Base-by-base conservation (phyloP, 2,329 filamentous ascomycete species). In the Fusarium irregulare region DNA sequence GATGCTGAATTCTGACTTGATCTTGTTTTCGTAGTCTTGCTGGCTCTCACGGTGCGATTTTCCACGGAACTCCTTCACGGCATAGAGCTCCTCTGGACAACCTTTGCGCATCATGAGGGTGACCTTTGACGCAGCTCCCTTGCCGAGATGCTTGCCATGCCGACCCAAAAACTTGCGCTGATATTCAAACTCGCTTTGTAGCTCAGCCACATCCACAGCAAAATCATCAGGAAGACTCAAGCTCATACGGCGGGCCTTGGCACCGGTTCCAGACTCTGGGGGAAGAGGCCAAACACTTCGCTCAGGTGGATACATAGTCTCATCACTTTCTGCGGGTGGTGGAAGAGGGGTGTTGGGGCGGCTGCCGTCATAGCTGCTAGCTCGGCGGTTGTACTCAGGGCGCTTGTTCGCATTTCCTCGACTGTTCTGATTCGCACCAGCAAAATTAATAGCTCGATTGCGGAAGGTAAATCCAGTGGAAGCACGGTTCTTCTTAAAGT, bases 1-100 rank as follows among this genome's bases (percentile, higher is more conserved):
- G 70, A 97, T 94, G 78, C 90, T 93, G 81, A 90, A 97, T 78
- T 97, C 94, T 2, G 92, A 94, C 80, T 95, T 97, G 83, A 97
- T 92, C 83, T 97, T 96, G 80, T 93, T 91, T 71, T 92, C 88
- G 78, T 97, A 97, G 53, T 96, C 92, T 30, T 89, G 86, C 66
- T 88, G 84, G 12, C 87, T 89, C 77, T 97, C 93, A 42, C 86
- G 85, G 34, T 86, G 85, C 37, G 89, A 89, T 78, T 92, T 92
- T 70, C 88, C 87, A 13, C 93, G 89, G 78, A 97, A 97, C 76
- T 96, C 92, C 81, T 97, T 97, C 73, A 97, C 93, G 0, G 94
- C 94, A 71, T 91, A 94, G 10, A 93, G 80, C 75, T 93, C 90
- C 41, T 83, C 84, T 7, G 85, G 82, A 62, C 82, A 86, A 32